Percentiles rank a stretch among this genome's conserved stretches.
Evolutionary conservation across 805 yeast genomes (phyloP).

Genomic region (Kockiozyma suomiensis): DNA sequence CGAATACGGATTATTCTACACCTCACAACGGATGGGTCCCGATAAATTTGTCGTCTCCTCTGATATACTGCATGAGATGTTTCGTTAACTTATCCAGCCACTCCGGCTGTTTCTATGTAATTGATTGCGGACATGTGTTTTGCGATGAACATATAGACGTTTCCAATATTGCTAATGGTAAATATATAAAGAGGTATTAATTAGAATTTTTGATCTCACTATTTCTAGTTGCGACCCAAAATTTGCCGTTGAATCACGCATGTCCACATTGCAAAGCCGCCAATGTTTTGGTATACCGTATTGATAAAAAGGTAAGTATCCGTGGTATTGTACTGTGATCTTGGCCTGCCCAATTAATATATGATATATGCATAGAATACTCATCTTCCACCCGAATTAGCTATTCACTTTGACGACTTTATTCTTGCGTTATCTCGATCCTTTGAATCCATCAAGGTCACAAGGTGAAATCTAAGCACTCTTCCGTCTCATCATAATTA

Average conservation of each 20-base stretch:
- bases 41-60: conserved; percentile 7
- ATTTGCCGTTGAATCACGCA: conserved; percentile 16
- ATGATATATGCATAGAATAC: neutral
- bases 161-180: conserved; percentile 7
- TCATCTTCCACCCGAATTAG: conserved; percentile 18
- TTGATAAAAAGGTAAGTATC: neutral
- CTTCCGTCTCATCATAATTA: neutral
- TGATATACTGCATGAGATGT: conserved; percentile 24
- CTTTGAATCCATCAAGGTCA: conserved; percentile 15
- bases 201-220: neutral
- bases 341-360: neutral
- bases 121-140: conserved; percentile 25
- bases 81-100: conserved; percentile 5
- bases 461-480: too few species aligned
- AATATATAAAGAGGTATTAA: neutral
- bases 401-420: conserved; percentile 20
- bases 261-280: conserved; percentile 21
- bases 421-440: neutral
- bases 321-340: neutral
- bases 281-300: conserved; percentile 1
- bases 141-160: conserved; percentile 20
- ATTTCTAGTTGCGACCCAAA: conserved; percentile 6
- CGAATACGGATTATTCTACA: too few species aligned
- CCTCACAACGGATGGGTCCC: conserved; percentile 6
- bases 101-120: conserved; percentile 8